Base-by-base conservation (phyloP, 441 rosid species). In the Gossypium laxum region DNA sequence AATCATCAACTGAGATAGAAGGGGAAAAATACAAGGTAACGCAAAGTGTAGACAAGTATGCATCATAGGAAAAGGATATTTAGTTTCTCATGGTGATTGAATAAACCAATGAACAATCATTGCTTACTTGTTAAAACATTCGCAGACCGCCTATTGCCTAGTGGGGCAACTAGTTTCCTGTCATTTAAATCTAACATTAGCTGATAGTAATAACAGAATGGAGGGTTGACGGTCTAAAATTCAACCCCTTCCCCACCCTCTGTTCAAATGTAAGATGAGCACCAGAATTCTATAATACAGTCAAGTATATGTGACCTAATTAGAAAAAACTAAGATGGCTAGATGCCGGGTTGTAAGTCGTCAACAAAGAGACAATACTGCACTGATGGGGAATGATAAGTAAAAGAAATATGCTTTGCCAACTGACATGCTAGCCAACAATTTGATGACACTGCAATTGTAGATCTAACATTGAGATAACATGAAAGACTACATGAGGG, bases 1-100 rank as follows among this genome's bases (percentile, higher is more conserved):
- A 70, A 87, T 77, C 80, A 84, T 72, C 18, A 83, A 72, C 97
- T 93, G 88, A 79, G n/a, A 58, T 4, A 52, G 32, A 62, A 50
- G 71, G 55, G 34, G 47, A 26, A 43, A 38, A 21, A 69, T 28
- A 54, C 4, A 54, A 22, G 18, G 34, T 5, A 54, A 43, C 24
- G 74, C 3, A 4, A 52, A 67, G 71, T 66, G 19, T 8, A n/a
- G 5, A 14, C 18, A 50, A 62, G 21, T 8, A 70, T 57, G 69
- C 41, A 56, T 22, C 26, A 56, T 11, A 24, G 2, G 12, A 21
- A 2, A 11, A 24, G 24, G 32, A 11, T 11, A 11, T 18, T 18
- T 21, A 19, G 22, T 56, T 10, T 43, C 63, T 38, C 51, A 55
- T 2, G 30, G 21, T 14, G 22, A 11, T 34, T 12, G 21, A 47